Evolutionary conservation across 306 rosid genomes (phyloP), one percentile per base, ranked within the genome.

Genomic region (Castanea crenata): DNA sequence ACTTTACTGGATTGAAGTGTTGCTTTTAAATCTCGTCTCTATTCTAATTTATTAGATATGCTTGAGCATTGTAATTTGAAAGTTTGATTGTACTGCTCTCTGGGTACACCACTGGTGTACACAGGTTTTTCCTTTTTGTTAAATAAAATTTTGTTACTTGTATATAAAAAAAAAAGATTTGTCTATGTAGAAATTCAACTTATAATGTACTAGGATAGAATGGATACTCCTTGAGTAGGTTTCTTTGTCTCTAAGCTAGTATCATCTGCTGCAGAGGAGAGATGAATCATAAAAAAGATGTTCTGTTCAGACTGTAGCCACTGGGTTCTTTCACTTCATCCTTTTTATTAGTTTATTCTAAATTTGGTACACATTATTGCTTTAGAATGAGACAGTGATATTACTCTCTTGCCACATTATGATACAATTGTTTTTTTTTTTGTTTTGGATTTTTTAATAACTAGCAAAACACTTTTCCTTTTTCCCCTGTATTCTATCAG

Each of bases 401-500:
- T 68, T 84, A 65, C 76, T 44, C 19, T 19, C 61, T 25, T 76
- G 68, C 23, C 81, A 32, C 65, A 44, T 58, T 31, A 56, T 67
- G 15, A 63, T 44, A 59, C 54, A 27, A 9, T 41, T 41, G 12
- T 41, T 41, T 41, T 2, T 38, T 41, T 8, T 10, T 7, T 38
- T 75, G 46, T 55, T 77, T 18, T 55, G 35, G 51, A 55, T 74
- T 73, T 58, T 79, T 71, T 69, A 46, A 29, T 46, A 80, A 55
- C 57, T 14, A 55, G 77, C 74, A 75, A 44, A 64, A 57, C 29
- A 29, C 55, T 44, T 80, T 71, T 69, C 23, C 10, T 18, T 68
- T 35, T 34, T 32, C 34, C 4, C 5, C 2, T 12, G 10, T 74
- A 38, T 82, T 86, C 52, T 81, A 79, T 62, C 83, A 95, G 99